Base-by-base conservation (phyloP, 441 rosid genomes). In the Cnidoscolus chayamansa region DNA sequence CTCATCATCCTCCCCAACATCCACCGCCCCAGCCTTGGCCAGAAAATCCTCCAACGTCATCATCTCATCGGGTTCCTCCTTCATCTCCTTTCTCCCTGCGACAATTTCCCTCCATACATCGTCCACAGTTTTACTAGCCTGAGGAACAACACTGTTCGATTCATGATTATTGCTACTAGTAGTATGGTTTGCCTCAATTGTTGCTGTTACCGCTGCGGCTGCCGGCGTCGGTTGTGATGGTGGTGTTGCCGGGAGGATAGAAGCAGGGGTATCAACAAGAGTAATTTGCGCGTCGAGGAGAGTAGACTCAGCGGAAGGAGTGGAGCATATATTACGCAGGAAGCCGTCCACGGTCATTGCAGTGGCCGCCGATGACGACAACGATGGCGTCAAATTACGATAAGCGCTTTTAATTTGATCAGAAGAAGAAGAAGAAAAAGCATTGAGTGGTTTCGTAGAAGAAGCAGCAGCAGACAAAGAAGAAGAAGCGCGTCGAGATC, bases 11-110 rank as follows among this genome's bases (percentile, higher is more conserved):
- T 74, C 83, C 12, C 55, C 83, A 0, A 55, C 87, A 4, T 78
- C 85, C 20, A 81, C 84, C 0, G 87, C 94, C 1, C 86, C 88
- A 3, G 91, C 94, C 86, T 80, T 89, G 0, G 85, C 94, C 71
- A 94, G 82, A 65, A 94, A 94, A 76, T 94, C 97, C 79, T 94
- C 99, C 65, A 94, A 83, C 54, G 99, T 94, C 92, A 94, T 90
- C 84, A 89, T 78, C 76, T 89, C 95, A 35, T 92, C 97, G 0
- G 87, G 77, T 74, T 94, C 97, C 79, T 86, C 87, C 79, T 92
- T 89, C 86, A 83, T 71, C 81, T 89, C 80, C 71, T 71, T 83
- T 76, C 82, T 68, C 73, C 87, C 90, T 51, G 88, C 84, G 54
- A 94, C 83, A 69, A 86, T 81, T 83, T 90, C 97, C 74, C 86